Base-by-base conservation (phyloP, 1,284 basidiomycete species). In the Apiotrichum veenhuisii region DNA sequence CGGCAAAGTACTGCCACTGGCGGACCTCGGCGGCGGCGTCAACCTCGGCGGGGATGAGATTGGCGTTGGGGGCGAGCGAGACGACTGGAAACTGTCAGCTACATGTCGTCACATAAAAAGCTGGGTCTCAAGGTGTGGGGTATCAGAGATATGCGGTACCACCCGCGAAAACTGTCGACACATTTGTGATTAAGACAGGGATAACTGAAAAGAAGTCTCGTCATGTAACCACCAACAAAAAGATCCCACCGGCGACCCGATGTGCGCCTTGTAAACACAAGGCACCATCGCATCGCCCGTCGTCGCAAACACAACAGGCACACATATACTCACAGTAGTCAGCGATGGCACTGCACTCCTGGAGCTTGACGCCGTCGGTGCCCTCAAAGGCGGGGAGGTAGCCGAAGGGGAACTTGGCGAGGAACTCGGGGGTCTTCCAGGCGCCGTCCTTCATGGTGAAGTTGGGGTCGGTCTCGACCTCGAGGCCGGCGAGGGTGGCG, bases 301-400 rank as follows among this genome's bases (percentile, higher is more conserved):
- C n/a, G n/a, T n/a, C n/a, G 2, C 25, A 27, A 22, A 36, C 43
- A 25, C 5, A 4, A 18, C n/a, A 45, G 22, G 15, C 10, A 38
- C 20, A 23, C 38, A 18, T 33, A 66, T 55, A 87, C 93, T 85
- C 79, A 97, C 94, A 70, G 80, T 96, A 94, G 64, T 85, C 86
- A 52, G 89, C 87, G 75, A 98, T 92, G 57, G 91, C 86, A 59
- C 80, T 77, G 55, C 83, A 81, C 82, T 96, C 94, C 68, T 85
- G 84, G 62, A 98, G 80, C 81, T 91, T 85, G 54, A 71, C 65
- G 59, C 91, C 92, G 75, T 95, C 86, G 43, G 81, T 77, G 52
- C 81, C 80, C 76, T 92, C 88, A 57, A 89, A 84, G 37, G 86
- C 86, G 42, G 95, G 94, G 67, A 94, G 84, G 81, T 89, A 90